These are phyloP conservation scores for Carnegiea gigantea DNA, from an alignment of 179 eudicot species.

Conservation along the genomic window DNA sequence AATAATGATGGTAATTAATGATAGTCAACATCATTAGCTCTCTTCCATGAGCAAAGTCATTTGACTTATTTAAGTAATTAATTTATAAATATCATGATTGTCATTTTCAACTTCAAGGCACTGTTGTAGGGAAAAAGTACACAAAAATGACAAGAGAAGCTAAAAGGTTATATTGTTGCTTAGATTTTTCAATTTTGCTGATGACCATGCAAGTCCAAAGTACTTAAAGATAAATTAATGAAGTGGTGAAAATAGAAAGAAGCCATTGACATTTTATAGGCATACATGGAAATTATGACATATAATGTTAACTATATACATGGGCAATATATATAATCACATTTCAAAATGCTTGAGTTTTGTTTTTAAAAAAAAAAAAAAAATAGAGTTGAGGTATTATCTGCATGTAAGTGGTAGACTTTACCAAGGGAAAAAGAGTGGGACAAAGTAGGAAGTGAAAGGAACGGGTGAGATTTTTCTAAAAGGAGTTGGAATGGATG, in stretches of 20 bases:
- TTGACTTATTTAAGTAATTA: slow-evolving; percentile 4
- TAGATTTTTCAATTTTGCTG: not conserved
- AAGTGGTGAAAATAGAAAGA: not conserved
- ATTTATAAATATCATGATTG: not conserved
- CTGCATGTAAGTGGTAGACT: no score
- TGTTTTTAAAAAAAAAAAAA: no score
- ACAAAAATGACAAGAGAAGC: not conserved
- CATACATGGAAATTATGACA: no score
- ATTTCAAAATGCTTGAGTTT: no score
- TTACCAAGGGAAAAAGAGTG: no score
- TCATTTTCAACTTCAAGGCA: slow-evolving; percentile 2
- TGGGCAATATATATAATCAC: no score
- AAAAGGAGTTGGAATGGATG: no score
- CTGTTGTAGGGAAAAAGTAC: not conserved
- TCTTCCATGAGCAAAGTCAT: not conserved
- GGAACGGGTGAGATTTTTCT: no score
- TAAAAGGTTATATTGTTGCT: not conserved
- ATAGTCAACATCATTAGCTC: not conserved
- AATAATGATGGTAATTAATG: not conserved
- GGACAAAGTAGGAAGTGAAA: no score
- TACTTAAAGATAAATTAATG: not conserved
- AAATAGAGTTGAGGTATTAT: no score
- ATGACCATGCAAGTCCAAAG: not conserved
- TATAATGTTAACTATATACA: no score
- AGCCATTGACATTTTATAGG: not conserved